Percentiles rank a stretch among this genome's conserved stretches.
These are phyloP conservation scores for Daldinia eschscholtzii DNA, from an alignment of 2,329 filamentous ascomycete species.

Conservation along the genomic window DNA sequence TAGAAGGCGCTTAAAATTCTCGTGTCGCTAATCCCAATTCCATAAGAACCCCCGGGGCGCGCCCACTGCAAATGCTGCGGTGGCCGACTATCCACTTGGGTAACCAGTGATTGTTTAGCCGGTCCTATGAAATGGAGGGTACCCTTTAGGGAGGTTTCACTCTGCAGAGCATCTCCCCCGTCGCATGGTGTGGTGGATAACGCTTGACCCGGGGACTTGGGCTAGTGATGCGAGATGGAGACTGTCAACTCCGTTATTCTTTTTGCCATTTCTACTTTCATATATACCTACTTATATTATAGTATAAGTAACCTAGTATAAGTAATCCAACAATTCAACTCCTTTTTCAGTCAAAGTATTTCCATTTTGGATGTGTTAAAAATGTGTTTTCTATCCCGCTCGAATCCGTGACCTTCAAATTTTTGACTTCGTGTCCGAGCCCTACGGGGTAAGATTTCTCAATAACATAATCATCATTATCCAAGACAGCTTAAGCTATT, in stretches of 20 bases:
- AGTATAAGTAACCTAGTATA: no score
- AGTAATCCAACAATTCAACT: no score
- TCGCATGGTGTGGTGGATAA: conserved; percentile 78
- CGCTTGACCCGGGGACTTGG: conserved; percentile 73
- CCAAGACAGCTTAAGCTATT: no score
- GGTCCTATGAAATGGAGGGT: conserved; percentile 76
- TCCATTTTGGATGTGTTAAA: not conserved
- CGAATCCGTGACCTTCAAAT: not conserved
- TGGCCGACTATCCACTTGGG: conserved; percentile 74
- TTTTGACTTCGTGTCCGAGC: not conserved
- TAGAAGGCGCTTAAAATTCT: conserved; percentile 68
- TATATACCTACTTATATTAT: no score
- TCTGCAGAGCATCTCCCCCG: conserved; percentile 80
- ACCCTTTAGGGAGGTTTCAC: conserved; percentile 79
- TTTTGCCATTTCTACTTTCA: conserved; percentile 53
- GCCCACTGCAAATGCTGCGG: conserved; percentile 78
- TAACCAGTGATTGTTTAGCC: conserved; percentile 73
- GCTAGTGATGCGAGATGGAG: conserved; percentile 67
- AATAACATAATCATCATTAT: not conserved
- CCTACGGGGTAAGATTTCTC: no score
- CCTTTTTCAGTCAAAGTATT: not conserved
- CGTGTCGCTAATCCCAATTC: conserved; percentile 64
- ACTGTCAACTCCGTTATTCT: conserved; percentile 62
- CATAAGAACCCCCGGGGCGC: conserved; percentile 67
- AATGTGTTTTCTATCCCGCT: not conserved